phyloP scores from a whole-genome alignment of 2,329 filamentous ascomycete species.

The Blastomyces gilchristii region DNA sequence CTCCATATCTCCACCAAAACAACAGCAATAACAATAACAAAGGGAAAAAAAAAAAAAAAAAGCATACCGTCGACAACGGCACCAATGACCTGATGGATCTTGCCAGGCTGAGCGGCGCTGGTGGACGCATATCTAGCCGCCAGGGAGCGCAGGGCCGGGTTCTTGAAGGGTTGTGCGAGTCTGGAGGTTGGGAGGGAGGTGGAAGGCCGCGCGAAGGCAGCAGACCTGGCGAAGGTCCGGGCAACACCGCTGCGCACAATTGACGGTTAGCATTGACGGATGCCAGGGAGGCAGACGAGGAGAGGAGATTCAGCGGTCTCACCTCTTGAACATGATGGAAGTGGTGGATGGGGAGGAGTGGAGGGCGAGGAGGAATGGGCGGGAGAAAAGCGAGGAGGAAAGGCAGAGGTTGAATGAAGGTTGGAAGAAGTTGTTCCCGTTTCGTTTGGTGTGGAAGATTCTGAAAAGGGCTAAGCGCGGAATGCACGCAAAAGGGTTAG shows the following conservation, averaged over 20 bases:
- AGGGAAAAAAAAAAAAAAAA: neutral
- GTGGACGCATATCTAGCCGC: constrained; percentile 53
- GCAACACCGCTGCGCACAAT: constrained; percentile 48
- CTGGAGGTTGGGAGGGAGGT: constrained; percentile 43
- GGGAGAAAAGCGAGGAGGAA: constrained; percentile 19
- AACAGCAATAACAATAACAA: no score
- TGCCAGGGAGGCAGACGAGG: neutral
- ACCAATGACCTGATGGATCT: constrained; percentile 81
- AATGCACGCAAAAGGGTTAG: neutral
- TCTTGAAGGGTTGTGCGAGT: constrained; percentile 41
- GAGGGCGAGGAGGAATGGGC: constrained; percentile 25
- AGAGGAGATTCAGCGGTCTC: constrained; percentile 20
- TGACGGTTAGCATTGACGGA: constrained; percentile 9
- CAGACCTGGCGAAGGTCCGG: constrained; percentile 53
- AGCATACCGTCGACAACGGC: constrained; percentile 92
- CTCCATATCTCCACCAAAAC: constrained; percentile 19
- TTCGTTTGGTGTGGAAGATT: constrained; percentile 4
- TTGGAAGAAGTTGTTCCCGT: constrained; percentile 11
- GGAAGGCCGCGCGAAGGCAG: constrained; percentile 47
- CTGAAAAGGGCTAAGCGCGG: neutral
- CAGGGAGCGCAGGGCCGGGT: constrained; percentile 49
- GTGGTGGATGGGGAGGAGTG: constrained; percentile 34
- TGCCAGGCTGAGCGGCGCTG: constrained; percentile 48
- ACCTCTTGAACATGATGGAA: constrained; percentile 53
- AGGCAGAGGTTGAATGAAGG: constrained; percentile 20